Base-by-base conservation (phyloP, 495 filamentous ascomycete genomes). In the Penicillium samsonianum region DNA sequence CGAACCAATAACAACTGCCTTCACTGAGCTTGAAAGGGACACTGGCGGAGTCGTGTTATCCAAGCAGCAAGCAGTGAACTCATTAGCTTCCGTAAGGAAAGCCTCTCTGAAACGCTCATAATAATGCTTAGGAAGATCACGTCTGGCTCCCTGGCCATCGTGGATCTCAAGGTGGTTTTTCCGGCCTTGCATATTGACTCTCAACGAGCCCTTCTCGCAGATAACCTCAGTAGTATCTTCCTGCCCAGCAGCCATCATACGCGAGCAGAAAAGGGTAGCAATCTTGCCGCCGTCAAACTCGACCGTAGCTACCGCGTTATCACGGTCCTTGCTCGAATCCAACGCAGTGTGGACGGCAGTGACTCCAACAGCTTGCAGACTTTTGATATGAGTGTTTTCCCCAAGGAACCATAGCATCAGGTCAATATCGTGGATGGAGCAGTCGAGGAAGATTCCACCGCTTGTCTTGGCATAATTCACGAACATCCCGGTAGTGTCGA, bases 201-300 rank as follows among this genome's bases (percentile, higher is more conserved):
- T 19, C 2, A 28, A 19, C n/a, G 26, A 17, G 9, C 44, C 44
- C n/a, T 28, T 28, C 17, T 41, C 38, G n/a, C 38, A 41, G 17
- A 41, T 41, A 55, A 86, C 76, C 63, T 86, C 83, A 58, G 73
- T 77, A 56, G 57, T 59, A 53, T 85, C 83, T 61, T 84, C 75
- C 67, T 85, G 83, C 1, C 82, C 83, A 1, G 78, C 73, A 0
- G 81, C 78, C 80, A 85, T 85, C 81, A 84, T 85, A n/a, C 83
- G 71, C 2, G 66, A 73, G 38, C 67, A 73, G 67, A 81, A 85
- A 42, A 84, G 76, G 55, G 84, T 83, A 3, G 82, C 83, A 37
- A 86, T 77, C 55, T 77, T 74, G 6, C 80, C 82, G 20, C 71
- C 78, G 48, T 65, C 80, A 63, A 85, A 86, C 68, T 86, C 83